These are phyloP conservation scores for Pseudoscleropodium purum DNA, from an alignment of 225 moss, liverwort and hornwort genomes.

Conservation along the genomic window DNA sequence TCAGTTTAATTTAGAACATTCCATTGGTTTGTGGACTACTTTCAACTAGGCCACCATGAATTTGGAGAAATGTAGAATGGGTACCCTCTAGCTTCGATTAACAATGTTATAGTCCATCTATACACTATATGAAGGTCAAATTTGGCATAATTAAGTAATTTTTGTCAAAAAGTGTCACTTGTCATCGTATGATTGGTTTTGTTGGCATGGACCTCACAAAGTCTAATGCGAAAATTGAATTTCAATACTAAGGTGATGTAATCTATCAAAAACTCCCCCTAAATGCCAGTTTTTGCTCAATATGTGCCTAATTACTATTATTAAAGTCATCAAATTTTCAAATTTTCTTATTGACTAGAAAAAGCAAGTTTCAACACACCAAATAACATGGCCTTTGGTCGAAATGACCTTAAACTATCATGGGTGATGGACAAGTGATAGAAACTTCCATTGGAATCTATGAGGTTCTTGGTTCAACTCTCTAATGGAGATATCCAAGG, in stretches of 20 bases:
- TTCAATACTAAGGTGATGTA: neutral
- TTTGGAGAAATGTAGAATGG: no score
- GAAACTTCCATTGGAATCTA: no score
- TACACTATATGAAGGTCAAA: neutral
- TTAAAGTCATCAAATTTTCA: neutral
- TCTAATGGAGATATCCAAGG: no score
- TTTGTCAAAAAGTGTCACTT: neutral
- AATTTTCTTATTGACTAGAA: neutral
- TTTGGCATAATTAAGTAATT: no score
- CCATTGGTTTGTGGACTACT: no score
- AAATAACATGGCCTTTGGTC: neutral
- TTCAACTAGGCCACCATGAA: no score
- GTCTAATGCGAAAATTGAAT: neutral
- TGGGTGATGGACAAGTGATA: no score
- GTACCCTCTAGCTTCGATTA: no score
- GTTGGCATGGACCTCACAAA: neutral
- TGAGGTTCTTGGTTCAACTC: no score
- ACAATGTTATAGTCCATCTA: neutral
- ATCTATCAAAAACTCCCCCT: no score
- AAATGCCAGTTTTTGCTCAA: neutral
- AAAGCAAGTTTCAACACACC: neutral
- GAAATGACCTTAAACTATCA: no score
- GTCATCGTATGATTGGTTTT: neutral
- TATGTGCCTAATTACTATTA: neutral
- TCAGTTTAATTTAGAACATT: no score